These are phyloP conservation scores for Spinellus fusiger DNA, from an alignment of 192 early-diverging fungal species.

Conservation along the genomic window DNA sequence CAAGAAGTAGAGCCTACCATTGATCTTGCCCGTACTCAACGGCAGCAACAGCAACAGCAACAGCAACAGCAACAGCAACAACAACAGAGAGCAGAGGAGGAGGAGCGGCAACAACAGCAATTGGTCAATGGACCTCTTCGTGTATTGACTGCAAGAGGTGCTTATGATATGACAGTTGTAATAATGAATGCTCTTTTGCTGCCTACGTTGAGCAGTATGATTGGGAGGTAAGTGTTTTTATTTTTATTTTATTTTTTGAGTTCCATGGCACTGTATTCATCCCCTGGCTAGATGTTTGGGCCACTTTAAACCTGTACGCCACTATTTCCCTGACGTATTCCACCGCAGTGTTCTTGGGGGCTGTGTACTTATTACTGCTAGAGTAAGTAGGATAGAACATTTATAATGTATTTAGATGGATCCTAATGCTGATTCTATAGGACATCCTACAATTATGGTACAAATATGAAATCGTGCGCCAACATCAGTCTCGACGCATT, in stretches of 20 bases:
- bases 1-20: too few relatives aligned
- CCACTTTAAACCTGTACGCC: not conserved
- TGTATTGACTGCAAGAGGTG: too few relatives aligned
- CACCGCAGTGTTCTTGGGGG: not conserved
- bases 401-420: not conserved
- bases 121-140: too few relatives aligned
- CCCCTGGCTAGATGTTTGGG: too few relatives aligned
- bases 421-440: conserved; percentile 36
- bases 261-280: not conserved
- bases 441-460: conserved; percentile 53
- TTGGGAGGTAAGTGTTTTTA: conserved; percentile 52
- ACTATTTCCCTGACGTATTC: not conserved
- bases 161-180: too few relatives aligned
- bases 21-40: too few relatives aligned
- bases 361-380: not conserved
- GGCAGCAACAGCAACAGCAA: too few relatives aligned
- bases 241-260: too few relatives aligned
- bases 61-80: too few relatives aligned
- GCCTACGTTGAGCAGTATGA: conserved; percentile 54
- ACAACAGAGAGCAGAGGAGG: too few relatives aligned
- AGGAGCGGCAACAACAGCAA: too few relatives aligned
- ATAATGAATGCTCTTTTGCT: conserved; percentile 62
- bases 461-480: conserved; percentile 36
- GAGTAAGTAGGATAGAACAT: not conserved
- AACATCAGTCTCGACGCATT: conserved; percentile 8